Conservation (phyloP, 371 early-diverging fungal species). For the Apophysomyces elegans region DNA sequence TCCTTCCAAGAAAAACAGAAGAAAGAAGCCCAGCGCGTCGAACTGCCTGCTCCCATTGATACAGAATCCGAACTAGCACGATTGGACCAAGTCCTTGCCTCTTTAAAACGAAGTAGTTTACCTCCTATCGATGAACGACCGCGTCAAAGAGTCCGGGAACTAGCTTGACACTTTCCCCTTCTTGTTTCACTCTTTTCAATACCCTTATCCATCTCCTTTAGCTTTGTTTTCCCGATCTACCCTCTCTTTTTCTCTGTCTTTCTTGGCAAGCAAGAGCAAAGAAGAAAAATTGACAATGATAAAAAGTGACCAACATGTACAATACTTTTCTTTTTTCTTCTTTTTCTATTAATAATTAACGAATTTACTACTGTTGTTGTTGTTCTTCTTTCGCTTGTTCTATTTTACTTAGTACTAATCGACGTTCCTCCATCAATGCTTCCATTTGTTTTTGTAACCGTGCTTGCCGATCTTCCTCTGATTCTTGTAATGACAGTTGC, state of each 20-base stretch:
- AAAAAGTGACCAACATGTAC: neutral
- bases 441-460: constrained; percentile 20
- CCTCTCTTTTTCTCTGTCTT: too few relatives aligned
- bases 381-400: constrained; percentile 10
- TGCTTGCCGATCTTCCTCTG: constrained; percentile 17
- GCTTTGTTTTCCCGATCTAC: neutral
- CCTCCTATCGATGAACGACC: constrained; percentile 1
- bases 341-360: neutral
- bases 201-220: neutral
- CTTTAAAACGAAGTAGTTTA: constrained; percentile 5
- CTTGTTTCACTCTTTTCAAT: too few relatives aligned
- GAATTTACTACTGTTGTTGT: neutral
- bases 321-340: neutral
- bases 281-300: too few relatives aligned
- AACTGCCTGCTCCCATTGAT: constrained; percentile 15
- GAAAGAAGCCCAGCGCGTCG: neutral
- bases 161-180: neutral
- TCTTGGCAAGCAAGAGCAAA: too few relatives aligned
- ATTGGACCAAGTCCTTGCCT: constrained; percentile 14
- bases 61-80: constrained; percentile 22
- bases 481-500: constrained; percentile 8
- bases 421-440: constrained; percentile 23
- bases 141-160: constrained; percentile 3
- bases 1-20: neutral
- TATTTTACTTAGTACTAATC: constrained; percentile 17